A percentile compares a stretch with the other conserved stretches of the same genome.
phyloP scores from a whole-genome alignment of 495 filamentous ascomycete species.

The Rostrohypoxylon terebratum region DNA sequence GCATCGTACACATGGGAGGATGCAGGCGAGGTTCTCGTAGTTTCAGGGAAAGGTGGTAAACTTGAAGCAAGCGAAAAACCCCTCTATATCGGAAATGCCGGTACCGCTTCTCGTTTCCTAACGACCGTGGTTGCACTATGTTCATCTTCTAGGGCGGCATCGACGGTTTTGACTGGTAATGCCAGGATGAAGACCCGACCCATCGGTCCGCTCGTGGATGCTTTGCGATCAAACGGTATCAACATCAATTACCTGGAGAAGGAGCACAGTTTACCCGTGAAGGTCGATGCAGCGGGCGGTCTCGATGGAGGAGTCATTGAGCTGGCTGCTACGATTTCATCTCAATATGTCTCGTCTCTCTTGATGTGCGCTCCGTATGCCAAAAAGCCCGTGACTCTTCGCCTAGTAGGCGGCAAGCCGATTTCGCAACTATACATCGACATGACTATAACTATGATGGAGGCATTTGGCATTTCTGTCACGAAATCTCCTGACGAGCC shows the following conservation, averaged over 20 bases:
- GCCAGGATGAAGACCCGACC: slow-evolving; percentile 95
- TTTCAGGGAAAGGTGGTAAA: slow-evolving; percentile 88
- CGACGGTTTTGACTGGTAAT: slow-evolving; percentile 91
- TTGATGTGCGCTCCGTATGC: slow-evolving; percentile 98
- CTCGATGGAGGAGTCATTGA: slow-evolving; percentile 93
- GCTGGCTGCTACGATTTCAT: slow-evolving; percentile 92
- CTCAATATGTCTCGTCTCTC: slow-evolving; percentile 96
- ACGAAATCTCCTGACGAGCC: slow-evolving; percentile 68
- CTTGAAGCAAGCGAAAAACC: slow-evolving; percentile 79
- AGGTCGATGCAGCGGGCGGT: slow-evolving; percentile 83
- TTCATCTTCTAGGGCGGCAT: slow-evolving; percentile 67
- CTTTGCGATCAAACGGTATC: slow-evolving; percentile 85
- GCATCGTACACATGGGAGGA: slow-evolving; percentile 96
- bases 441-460: slow-evolving; percentile 99
- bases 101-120: slow-evolving; percentile 94
- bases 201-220: slow-evolving; percentile 93
- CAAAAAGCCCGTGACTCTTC: slow-evolving; percentile 90
- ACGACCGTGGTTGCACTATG: slow-evolving; percentile 93
- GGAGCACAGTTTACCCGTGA: slow-evolving; percentile 82
- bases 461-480: slow-evolving; percentile 87
- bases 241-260: slow-evolving; percentile 84
- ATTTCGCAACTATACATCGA: slow-evolving; percentile 98
- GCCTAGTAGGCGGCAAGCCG: slow-evolving; percentile 90
- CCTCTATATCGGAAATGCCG: slow-evolving; percentile 95
- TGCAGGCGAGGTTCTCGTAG: slow-evolving; percentile 87